These are phyloP conservation scores for Leccinellum rugosiceps DNA, from an alignment of 768 basidiomycete species.

Conservation along the genomic window DNA sequence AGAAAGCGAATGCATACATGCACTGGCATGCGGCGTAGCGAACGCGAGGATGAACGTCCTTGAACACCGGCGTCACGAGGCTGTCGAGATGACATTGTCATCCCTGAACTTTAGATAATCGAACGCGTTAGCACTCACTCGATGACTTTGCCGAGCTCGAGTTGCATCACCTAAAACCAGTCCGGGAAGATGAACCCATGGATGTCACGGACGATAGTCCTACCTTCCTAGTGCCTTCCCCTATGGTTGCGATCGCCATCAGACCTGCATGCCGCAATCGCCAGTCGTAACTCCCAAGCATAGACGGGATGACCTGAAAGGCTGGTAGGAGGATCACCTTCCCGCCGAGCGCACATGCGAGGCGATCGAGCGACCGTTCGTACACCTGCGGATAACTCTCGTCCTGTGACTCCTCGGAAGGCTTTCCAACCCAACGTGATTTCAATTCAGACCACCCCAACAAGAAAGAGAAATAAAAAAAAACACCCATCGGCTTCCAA, in stretches of 20 bases:
- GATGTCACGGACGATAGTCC: not conserved
- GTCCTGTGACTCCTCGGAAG: constrained; percentile 57
- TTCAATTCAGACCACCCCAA: not conserved
- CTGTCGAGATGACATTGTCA: constrained; percentile 37
- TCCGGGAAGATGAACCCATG: not conserved
- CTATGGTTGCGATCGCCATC: constrained; percentile 83
- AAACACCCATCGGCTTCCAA: constrained; percentile 68
- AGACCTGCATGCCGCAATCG: constrained; percentile 79
- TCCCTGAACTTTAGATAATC: not conserved
- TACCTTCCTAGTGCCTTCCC: constrained; percentile 78
- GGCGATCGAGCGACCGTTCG: constrained; percentile 78
- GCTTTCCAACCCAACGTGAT: constrained; percentile 42
- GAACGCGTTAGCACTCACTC: constrained; percentile 47
- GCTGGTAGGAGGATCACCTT: constrained; percentile 72
- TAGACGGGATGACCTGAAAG: constrained; percentile 79
- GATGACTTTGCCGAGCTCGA: constrained; percentile 78
- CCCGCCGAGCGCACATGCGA: constrained; percentile 80
- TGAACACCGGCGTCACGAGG: constrained; percentile 73
- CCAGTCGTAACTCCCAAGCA: constrained; percentile 84
- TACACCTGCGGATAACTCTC: constrained; percentile 72
- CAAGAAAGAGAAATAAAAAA: constrained; percentile 34
- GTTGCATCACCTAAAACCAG: constrained; percentile 60
- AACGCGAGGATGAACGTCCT: constrained; percentile 73
- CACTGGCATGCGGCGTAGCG: constrained; percentile 83
- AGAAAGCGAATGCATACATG: constrained; percentile 46